phyloP scores from a whole-genome alignment of 805 yeast species.

The Sugiyamaella valdiviana region DNA sequence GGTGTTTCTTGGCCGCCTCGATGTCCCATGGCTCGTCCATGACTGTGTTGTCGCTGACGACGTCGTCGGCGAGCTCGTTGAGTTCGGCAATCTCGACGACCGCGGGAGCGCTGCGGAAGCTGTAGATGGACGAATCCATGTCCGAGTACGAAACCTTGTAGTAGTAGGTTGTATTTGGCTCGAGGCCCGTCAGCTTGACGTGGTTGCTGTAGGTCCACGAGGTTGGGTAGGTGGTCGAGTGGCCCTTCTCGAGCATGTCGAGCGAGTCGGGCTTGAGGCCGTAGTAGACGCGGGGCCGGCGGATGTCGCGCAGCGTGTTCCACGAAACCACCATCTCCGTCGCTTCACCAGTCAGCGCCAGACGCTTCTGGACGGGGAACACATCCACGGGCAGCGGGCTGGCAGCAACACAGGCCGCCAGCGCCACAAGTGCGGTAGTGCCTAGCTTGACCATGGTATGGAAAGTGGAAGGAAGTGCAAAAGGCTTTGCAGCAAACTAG shows the following conservation, averaged over 20 bases:
- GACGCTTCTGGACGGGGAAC: constrained; percentile 18
- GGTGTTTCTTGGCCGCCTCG: not conserved
- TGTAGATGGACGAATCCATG: constrained; percentile 6
- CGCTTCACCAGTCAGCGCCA: constrained; percentile 21
- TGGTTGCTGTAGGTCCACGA: constrained; percentile 26
- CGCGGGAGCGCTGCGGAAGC: constrained; percentile 18
- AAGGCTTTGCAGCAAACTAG: too few species aligned
- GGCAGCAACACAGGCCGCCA: constrained; percentile 2
- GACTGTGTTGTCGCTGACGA: constrained; percentile 1
- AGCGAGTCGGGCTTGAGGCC: constrained; percentile 19
- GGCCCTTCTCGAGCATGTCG: constrained; percentile 8
- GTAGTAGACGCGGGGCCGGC: constrained; percentile 23
- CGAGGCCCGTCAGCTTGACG: constrained; percentile 23
- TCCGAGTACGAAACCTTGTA: constrained; percentile 22
- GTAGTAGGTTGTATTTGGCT: constrained; percentile 27
- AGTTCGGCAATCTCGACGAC: not conserved
- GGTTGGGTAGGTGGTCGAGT: constrained; percentile 21
- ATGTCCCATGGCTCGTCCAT: constrained; percentile 6
- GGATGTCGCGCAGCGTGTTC: constrained; percentile 22
- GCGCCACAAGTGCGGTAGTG: not conserved
- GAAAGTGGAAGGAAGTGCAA: not conserved
- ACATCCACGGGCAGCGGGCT: constrained; percentile 11
- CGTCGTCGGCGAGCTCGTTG: constrained; percentile 3
- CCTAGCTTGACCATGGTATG: not conserved
- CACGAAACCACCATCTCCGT: constrained; percentile 26